Base-by-base conservation (phyloP, 768 basidiomycete genomes). In the Tylopilus subfusipes region DNA sequence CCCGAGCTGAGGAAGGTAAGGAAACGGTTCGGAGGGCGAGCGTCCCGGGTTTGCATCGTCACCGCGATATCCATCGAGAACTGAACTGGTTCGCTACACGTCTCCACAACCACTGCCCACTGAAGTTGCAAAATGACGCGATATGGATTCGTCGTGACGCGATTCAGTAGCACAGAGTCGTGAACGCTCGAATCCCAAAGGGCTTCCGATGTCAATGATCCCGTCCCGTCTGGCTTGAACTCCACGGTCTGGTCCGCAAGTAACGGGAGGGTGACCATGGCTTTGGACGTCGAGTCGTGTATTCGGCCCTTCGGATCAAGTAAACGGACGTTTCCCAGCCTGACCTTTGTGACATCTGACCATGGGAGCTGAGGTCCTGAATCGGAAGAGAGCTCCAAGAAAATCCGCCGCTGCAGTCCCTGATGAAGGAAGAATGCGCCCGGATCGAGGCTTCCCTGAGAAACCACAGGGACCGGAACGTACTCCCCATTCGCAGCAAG, bases 161-260 rank as follows among this genome's bases (percentile, higher is more conserved):
- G 82, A 68, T 99, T 96, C 56, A 99, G 78, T 42, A 95, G 74
- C 16, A 83, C 68, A 13, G 92, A 93, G 60, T 92, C 85, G 68
- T 98, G 97, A 13, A 91, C 74, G 53, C 93, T 93, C 1, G 92
- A 93, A 72, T 99, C 97, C 95, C 96, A 98, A 7, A 90, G 76
- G 2, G 87, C 87, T 51, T 84, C 82, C 10, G 84, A 85, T 21
- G 78, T 73, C 42, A 98, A 69, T 8, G 70, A 68, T 12, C 90
- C 86, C 9, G 89, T 90, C 4, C 96, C 95, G 70, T 98, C 94
- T 2, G 87, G 78, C 62, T 77, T 84, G 76, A 90, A 93, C 59
- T 90, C 83, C 21, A 92, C 73, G 1, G 65, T 68, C 72, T 90
- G 88, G 19, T 89, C 83, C 68, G 86, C 81, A 64, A 85, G 76